Evolutionary conservation across 1,284 basidiomycete species (phyloP), one percentile per base, ranked within the genome.

Genomic region (Wallemia hederae): DNA sequence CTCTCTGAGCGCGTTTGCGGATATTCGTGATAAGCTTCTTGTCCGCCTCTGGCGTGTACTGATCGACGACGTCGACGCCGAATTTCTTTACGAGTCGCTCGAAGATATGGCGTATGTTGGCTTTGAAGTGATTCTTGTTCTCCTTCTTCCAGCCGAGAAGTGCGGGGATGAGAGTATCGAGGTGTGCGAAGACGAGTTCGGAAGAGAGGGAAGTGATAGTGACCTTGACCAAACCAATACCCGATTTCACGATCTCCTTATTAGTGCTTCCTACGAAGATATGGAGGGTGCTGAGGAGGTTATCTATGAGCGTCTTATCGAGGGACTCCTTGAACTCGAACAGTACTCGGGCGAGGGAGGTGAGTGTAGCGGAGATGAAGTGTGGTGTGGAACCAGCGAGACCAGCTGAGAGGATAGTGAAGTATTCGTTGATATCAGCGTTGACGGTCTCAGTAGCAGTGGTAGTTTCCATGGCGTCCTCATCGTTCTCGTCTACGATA

Each of bases 111-210:
- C 89, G 80, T 15, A 96, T 87, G 74, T 96, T 97, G 61, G 79
- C 77, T 71, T 98, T 98, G 79, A 99, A 98, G 70, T 97, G 92
- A 69, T 98, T 96, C 71, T 92, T 92, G 74, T 98, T 91, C 69
- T 96, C 90, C 67, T 92, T 86, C 3, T 87, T 87, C 89, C 92
- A 94, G 61, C 76, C 77, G 25, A 98, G 75, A 19, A 99, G 76
- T 0, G 83, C 84, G 0, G 88, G 85, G 0, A 98, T 85, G 15
- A 97, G 76, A 22, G 76, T 74, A 27, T 76, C 74, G 15, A 98
- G 75, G 67, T 91, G 82, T 0, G 82, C 81, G 26, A 78, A 78
- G 58, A 97, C 75, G 58, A 87, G 70, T 2, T 82, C 77, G 0
- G 74, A 67, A 0, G 86, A 77, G 34, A 96, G 77, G 0, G 85